phyloP scores from a whole-genome alignment of 371 early-diverging fungal species.

The Rhizopus delemar region DNA sequence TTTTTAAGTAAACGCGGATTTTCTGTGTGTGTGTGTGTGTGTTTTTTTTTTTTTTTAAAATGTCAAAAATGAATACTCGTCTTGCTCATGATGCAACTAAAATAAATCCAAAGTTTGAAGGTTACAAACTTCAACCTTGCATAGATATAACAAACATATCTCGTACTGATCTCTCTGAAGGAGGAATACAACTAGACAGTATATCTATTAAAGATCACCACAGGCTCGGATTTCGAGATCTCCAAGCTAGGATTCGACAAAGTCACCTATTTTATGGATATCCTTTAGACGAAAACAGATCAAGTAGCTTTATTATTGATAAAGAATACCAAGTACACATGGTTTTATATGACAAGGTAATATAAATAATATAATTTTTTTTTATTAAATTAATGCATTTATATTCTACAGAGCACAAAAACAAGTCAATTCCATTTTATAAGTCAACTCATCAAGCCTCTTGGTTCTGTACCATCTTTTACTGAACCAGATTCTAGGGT shows the following conservation, averaged over 20 bases:
- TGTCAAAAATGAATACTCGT: slow-evolving; percentile 7
- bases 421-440: slow-evolving; percentile 13
- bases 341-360: slow-evolving; percentile 50
- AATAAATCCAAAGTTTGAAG: slow-evolving; percentile 69
- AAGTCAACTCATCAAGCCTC: slow-evolving; percentile 25
- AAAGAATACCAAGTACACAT: slow-evolving; percentile 39
- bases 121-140: slow-evolving; percentile 64
- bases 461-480: slow-evolving; percentile 34
- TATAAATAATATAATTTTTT: neutral
- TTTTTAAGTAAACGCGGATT: neutral
- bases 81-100: slow-evolving; percentile 10
- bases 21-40: no score
- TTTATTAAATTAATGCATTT: neutral
- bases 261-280: slow-evolving; percentile 61
- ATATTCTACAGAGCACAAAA: slow-evolving; percentile 9
- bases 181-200: slow-evolving; percentile 9
- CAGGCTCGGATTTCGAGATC: slow-evolving; percentile 58
- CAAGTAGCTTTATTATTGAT: slow-evolving; percentile 50
- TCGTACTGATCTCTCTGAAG: slow-evolving; percentile 29
- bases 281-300: slow-evolving; percentile 26
- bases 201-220: slow-evolving; percentile 10
- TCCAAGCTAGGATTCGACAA: slow-evolving; percentile 68
- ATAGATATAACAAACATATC: slow-evolving; percentile 36
- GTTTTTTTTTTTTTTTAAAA: neutral
- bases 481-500: slow-evolving; percentile 29